Percentiles rank a stretch among this genome's conserved stretches.
phyloP scores from a whole-genome alignment of 169 alveolate genomes.

The Plasmodium ovale region DNA sequence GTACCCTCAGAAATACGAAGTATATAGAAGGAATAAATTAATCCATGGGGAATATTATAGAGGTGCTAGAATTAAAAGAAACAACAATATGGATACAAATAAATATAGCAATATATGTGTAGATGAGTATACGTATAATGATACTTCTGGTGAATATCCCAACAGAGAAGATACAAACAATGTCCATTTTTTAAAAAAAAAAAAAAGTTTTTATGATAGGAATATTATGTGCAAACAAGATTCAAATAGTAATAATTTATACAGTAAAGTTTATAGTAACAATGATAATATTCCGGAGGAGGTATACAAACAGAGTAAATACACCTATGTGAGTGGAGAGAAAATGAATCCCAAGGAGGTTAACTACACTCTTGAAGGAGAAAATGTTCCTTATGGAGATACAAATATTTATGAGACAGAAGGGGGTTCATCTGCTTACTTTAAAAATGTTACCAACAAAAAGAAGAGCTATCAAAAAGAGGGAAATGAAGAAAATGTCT shows the following conservation, averaged over 20 bases:
- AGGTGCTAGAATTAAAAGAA: constrained; percentile 3
- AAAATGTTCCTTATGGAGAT: too few species aligned
- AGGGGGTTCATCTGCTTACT: background rate
- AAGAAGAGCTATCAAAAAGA: constrained; percentile 1
- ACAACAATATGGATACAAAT: background rate
- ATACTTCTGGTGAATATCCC: background rate
- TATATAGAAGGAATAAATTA: background rate
- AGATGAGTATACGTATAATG: constrained; percentile 5
- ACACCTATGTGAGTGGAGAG: too few species aligned
- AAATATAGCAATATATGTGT: background rate
- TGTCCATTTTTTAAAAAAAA: too few species aligned
- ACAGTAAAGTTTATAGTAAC: background rate
- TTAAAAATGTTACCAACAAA: background rate
- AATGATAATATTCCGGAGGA: background rate
- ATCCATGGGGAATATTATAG: background rate
- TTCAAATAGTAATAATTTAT: background rate
- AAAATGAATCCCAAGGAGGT: too few species aligned
- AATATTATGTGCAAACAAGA: too few species aligned
- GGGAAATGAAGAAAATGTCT: background rate
- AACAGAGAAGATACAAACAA: background rate
- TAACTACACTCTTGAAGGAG: too few species aligned
- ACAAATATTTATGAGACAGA: background rate
- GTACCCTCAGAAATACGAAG: background rate
- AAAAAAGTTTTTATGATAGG: too few species aligned
- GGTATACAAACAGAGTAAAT: too few species aligned